phyloP scores from a whole-genome alignment of 768 basidiomycete genomes.

The Macrolepiota fuliginosa region DNA sequence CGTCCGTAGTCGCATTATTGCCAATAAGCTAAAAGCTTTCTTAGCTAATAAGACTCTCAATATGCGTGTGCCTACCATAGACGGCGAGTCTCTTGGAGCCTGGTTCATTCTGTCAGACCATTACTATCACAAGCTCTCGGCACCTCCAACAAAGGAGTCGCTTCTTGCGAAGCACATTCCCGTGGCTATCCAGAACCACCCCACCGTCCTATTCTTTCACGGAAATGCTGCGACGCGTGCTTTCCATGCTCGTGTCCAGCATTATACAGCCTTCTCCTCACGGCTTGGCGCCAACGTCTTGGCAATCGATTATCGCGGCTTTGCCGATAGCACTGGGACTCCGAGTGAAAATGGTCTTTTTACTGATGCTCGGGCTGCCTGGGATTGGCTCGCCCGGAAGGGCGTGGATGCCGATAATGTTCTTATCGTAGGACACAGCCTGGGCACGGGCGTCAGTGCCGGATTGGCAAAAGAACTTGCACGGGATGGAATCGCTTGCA shows the following conservation, averaged over 20 bases:
- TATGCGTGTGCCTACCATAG: constrained; percentile 64
- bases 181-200: constrained; percentile 52
- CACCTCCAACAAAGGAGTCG: constrained; percentile 33
- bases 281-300: constrained; percentile 74
- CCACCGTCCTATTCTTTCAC: constrained; percentile 90
- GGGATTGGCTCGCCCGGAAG: constrained; percentile 67
- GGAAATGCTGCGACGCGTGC: constrained; percentile 88
- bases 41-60: constrained; percentile 79
- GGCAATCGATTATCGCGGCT: constrained; percentile 90
- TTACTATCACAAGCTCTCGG: constrained; percentile 50
- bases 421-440: constrained; percentile 80
- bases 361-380: constrained; percentile 73
- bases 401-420: constrained; percentile 60
- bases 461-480: constrained; percentile 47
- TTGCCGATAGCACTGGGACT: constrained; percentile 77
- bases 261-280: constrained; percentile 65
- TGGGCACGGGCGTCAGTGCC: constrained; percentile 80
- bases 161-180: constrained; percentile 43
- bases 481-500: constrained; percentile 36
- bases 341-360: constrained; percentile 77
- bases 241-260: constrained; percentile 57
- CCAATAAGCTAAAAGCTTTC: neutral
- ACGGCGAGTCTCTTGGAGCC: constrained; percentile 79
- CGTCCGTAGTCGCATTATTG: constrained; percentile 9
- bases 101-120: constrained; percentile 79